Percentiles rank a stretch among this genome's conserved stretches.
These are phyloP conservation scores for Podospora appendiculata DNA, from an alignment of 495 filamentous ascomycete species.

Conservation along the genomic window DNA sequence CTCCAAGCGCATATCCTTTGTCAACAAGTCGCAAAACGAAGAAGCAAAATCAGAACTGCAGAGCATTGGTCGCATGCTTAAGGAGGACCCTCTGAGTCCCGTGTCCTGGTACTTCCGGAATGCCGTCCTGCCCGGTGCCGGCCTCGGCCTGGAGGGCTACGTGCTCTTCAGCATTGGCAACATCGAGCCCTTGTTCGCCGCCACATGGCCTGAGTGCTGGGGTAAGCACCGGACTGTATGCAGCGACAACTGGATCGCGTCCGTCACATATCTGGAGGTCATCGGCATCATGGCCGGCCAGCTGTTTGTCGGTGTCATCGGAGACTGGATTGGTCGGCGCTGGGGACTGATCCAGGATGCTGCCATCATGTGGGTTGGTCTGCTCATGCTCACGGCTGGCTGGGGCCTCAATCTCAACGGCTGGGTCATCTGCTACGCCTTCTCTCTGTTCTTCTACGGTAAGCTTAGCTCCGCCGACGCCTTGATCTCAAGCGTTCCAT, in stretches of 20 bases:
- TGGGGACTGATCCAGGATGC: slow-evolving; percentile 92
- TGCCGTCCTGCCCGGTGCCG: slow-evolving; percentile 81
- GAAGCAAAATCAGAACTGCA: slow-evolving; percentile 59
- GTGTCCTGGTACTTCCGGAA: slow-evolving; percentile 78
- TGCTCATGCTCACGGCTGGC: slow-evolving; percentile 76
- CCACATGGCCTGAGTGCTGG: slow-evolving; percentile 71
- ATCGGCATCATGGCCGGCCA: slow-evolving; percentile 85
- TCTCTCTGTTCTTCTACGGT: slow-evolving; percentile 85
- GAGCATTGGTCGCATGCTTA: slow-evolving; percentile 67
- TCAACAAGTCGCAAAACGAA: slow-evolving; percentile 54
- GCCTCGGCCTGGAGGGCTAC: slow-evolving; percentile 84
- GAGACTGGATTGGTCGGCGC: slow-evolving; percentile 68
- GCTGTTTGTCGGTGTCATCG: slow-evolving; percentile 60
- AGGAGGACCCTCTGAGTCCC: slow-evolving; percentile 70
- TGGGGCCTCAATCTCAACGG: slow-evolving; percentile 80
- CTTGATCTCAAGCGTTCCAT: not conserved
- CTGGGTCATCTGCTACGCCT: slow-evolving; percentile 90
- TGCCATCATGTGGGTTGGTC: slow-evolving; percentile 82
- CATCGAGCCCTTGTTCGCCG: slow-evolving; percentile 64
- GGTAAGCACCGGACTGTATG: slow-evolving; percentile 47
- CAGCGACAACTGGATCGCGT: slow-evolving; percentile 63
- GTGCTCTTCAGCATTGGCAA: slow-evolving; percentile 94
- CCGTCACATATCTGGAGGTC: slow-evolving; percentile 80
- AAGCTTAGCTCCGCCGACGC: slow-evolving; percentile 4
- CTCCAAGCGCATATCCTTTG: slow-evolving; percentile 58